Percentiles rank a stretch among this genome's conserved stretches.
These are phyloP conservation scores for Kwoniella europaea DNA, from an alignment of 768 basidiomycete genomes.

Conservation along the genomic window DNA sequence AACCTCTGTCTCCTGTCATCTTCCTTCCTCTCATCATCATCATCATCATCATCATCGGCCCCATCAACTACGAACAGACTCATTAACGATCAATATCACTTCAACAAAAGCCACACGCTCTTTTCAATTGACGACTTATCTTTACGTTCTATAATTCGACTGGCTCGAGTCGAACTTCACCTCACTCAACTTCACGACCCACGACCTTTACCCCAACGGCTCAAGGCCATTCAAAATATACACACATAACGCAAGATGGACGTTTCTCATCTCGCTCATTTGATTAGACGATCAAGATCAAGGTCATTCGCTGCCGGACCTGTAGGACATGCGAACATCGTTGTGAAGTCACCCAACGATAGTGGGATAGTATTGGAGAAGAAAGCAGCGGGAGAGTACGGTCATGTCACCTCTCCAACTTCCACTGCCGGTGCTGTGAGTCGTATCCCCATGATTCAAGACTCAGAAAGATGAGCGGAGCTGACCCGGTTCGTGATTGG, in stretches of 20 bases:
- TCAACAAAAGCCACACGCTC: conserved; percentile 7
- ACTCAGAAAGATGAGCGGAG: not conserved
- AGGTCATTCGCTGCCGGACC: conserved; percentile 23
- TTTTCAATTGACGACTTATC: not conserved
- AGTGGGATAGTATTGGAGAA: conserved; percentile 10
- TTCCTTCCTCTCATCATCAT: not conserved
- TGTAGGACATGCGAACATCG: conserved; percentile 7
- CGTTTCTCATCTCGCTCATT: conserved; percentile 15
- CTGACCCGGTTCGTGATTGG: not conserved
- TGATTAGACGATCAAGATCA: conserved; percentile 24
- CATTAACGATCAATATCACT: not conserved
- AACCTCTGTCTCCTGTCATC: not conserved
- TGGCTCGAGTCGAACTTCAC: conserved; percentile 11
- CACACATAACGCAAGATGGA: conserved; percentile 7
- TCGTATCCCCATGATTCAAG: not conserved
- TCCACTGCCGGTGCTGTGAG: conserved; percentile 3
- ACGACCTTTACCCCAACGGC: not conserved
- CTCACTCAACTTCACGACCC: not conserved
- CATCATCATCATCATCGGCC: not conserved
- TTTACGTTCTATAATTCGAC: conserved; percentile 20
- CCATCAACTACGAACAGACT: not conserved
- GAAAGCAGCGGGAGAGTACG: conserved; percentile 9
- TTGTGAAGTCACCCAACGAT: conserved; percentile 16
- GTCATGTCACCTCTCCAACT: conserved; percentile 5
- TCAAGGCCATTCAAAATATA: not conserved